phyloP scores from a whole-genome alignment of 2,329 filamentous ascomycete species.

The Chaetomium sp. region DNA sequence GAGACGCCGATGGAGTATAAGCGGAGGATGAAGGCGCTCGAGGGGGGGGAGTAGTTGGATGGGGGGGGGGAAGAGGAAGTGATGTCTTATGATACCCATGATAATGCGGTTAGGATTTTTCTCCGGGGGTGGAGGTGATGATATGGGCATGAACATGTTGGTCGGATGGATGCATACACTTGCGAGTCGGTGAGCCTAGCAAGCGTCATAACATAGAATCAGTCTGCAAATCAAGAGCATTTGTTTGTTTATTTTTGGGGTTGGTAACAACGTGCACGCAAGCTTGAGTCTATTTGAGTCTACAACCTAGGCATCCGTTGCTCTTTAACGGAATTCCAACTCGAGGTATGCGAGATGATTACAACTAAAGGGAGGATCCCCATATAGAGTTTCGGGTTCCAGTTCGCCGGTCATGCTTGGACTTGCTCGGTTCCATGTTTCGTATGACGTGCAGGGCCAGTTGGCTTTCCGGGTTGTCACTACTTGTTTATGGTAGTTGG shows the following conservation, averaged over 20 bases:
- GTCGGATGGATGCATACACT: too few species aligned
- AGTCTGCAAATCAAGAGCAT: too few species aligned
- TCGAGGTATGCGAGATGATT: too few species aligned
- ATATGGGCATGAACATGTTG: too few species aligned
- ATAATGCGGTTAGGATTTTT: not conserved
- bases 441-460: not conserved
- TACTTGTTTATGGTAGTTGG: not conserved
- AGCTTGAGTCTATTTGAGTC: too few species aligned
- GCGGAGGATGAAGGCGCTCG: constrained; percentile 38
- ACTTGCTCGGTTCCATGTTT: not conserved
- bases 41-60: constrained; percentile 21
- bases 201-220: too few species aligned
- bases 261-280: too few species aligned
- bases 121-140: not conserved
- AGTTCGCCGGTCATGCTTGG: not conserved
- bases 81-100: constrained; percentile 20
- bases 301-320: too few species aligned
- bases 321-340: too few species aligned
- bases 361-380: not conserved
- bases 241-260: too few species aligned
- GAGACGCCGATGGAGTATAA: constrained; percentile 91
- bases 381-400: not conserved
- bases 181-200: too few species aligned
- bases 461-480: not conserved
- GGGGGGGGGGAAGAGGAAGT: constrained; percentile 25